Base-by-base conservation (phyloP, 805 yeast species). In the Schwanniomyces pseudopolymorphus region DNA sequence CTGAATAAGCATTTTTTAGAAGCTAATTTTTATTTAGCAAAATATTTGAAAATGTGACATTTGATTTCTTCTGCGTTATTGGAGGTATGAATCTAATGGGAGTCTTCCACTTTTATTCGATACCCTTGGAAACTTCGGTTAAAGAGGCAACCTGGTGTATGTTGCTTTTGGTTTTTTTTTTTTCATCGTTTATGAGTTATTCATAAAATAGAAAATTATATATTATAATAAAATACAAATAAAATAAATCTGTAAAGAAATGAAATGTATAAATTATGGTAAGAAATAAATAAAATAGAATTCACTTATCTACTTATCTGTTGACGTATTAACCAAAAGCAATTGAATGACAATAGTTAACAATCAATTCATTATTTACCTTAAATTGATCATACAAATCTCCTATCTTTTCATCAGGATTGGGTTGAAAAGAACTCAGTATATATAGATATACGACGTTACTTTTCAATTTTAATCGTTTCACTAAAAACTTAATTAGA, bases 401-500 rank as follows among this genome's bases (percentile, higher is more conserved):
- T 3, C 68, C 70, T 11, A 72, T 44, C 16, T 46, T 56, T 43
- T 72, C 76, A 44, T 71, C 75, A 1, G 75, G 75, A 26, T 59
- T 66, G 1, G 77, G 75, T 56, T 57, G 72, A 46, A 72, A 72
- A 21, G 74, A 67, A 55, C 63, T 71, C 52, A 64, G 74, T 2
- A 72, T 61, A 45, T 72, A 72, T 17, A 72, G 42, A 42, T 66
- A 60, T 9, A 71, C 45, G 13, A 53, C 40, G 6, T 51, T 51
- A n/a, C 49, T 44, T 35, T 51, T 54, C 8, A 61, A 44, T 28
- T 59, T 61, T 21, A 79, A 48, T 45, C 66, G 71, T 53, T 69
- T 74, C 20, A 65, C 66, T 25, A 81, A 55, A 53, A 78, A 83
- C 48, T 62, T 71, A 24, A 65, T 60, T 31, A 80, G 58, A 1